A percentile compares a stretch with the other conserved stretches of the same genome.
These are phyloP conservation scores for Phytophthora litchii DNA, from an alignment of 352 stramenopile species.

Conservation along the genomic window DNA sequence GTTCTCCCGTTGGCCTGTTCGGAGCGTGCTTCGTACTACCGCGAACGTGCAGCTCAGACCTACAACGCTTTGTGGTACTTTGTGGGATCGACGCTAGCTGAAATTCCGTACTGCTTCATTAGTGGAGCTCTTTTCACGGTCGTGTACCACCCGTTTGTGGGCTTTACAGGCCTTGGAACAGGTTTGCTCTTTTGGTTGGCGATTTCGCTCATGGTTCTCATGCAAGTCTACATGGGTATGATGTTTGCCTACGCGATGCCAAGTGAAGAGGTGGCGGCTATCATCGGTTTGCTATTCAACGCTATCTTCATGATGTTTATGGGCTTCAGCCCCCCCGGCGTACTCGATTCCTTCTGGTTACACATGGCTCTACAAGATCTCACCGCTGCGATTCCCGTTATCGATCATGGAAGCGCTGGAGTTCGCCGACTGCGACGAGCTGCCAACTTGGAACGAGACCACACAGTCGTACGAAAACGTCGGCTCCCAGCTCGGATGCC, in stretches of 20 bases:
- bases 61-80: slow-evolving; percentile 58
- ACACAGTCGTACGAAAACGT: slow-evolving; percentile 27
- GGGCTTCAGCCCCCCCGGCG: slow-evolving; percentile 29
- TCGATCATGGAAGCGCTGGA: slow-evolving; percentile 9
- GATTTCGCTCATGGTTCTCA: slow-evolving; percentile 46
- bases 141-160: slow-evolving; percentile 80
- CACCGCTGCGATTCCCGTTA: slow-evolving; percentile 25
- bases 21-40: slow-evolving; percentile 78
- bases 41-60: slow-evolving; percentile 49
- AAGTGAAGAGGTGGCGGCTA: slow-evolving; percentile 48
- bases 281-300: slow-evolving; percentile 47
- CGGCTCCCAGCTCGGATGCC: slow-evolving; percentile 30
- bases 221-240: slow-evolving; percentile 34
- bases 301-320: slow-evolving; percentile 53
- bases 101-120: slow-evolving; percentile 36
- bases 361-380: slow-evolving; percentile 21
- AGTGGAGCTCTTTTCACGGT: slow-evolving; percentile 59
- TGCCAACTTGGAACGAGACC: slow-evolving; percentile 26
- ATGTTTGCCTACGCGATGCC: slow-evolving; percentile 41
- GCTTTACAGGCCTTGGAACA: slow-evolving; percentile 73
- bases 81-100: slow-evolving; percentile 40
- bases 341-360: slow-evolving; percentile 20
- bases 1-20: slow-evolving; percentile 80
- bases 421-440: background rate
- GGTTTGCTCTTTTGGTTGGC: slow-evolving; percentile 46